These are phyloP conservation scores for Ogataea saltuana DNA, from an alignment of 805 yeast genomes.

Conservation along the genomic window DNA sequence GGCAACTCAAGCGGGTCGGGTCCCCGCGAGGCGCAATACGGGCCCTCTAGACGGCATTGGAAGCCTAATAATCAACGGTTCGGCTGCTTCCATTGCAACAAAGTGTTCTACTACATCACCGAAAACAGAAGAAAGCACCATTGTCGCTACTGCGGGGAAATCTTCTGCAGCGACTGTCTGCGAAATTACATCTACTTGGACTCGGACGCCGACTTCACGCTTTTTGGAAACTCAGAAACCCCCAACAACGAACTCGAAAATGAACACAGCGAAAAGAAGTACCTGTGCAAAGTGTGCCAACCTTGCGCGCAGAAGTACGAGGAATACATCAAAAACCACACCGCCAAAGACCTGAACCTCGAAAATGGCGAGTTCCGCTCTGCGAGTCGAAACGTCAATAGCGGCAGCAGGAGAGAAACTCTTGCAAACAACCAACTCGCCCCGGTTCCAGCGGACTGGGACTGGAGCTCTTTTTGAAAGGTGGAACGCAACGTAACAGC, in stretches of 20 bases:
- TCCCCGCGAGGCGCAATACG: slow-evolving; percentile 13
- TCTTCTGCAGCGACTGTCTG: slow-evolving; percentile 42
- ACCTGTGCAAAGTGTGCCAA: slow-evolving; percentile 37
- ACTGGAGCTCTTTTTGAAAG: slow-evolving; percentile 40
- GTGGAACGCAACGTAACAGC: too few relatives aligned
- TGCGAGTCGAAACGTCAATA: slow-evolving; percentile 10
- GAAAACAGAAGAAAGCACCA: slow-evolving; percentile 51
- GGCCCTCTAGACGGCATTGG: slow-evolving; percentile 69
- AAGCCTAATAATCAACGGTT: slow-evolving; percentile 64
- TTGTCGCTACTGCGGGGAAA: slow-evolving; percentile 43
- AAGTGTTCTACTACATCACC: slow-evolving; percentile 72
- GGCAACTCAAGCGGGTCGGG: slow-evolving; percentile 8
- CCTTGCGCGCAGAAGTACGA: slow-evolving; percentile 38
- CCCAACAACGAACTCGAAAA: slow-evolving; percentile 10
- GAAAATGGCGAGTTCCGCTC: slow-evolving; percentile 23
- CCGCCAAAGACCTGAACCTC: slow-evolving; percentile 31
- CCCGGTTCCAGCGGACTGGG: slow-evolving; percentile 41
- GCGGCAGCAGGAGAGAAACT: slow-evolving; percentile 22
- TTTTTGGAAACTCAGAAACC: slow-evolving; percentile 30
- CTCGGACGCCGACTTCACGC: slow-evolving; percentile 36
- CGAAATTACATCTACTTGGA: slow-evolving; percentile 38
- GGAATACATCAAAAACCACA: slow-evolving; percentile 33
- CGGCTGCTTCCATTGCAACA: slow-evolving; percentile 68
- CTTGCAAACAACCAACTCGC: slow-evolving; percentile 18
- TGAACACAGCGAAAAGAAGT: slow-evolving; percentile 26